These are phyloP conservation scores for Tylopilus sp. DNA, from an alignment of 1,284 basidiomycete genomes.

Conservation along the genomic window DNA sequence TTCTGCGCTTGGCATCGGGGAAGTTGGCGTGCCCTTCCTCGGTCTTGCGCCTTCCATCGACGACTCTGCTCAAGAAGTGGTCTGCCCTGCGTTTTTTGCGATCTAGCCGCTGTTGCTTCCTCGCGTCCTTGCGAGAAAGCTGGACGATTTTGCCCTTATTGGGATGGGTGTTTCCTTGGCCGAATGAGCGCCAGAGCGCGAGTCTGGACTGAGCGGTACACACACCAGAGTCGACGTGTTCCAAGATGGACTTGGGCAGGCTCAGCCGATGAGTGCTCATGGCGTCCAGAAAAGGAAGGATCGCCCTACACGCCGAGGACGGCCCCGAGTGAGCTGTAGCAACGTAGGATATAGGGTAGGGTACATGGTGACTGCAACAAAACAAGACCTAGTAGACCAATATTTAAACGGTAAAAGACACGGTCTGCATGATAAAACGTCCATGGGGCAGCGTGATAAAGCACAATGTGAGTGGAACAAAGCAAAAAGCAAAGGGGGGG, in stretches of 20 bases:
- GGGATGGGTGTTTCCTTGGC: constrained; percentile 5
- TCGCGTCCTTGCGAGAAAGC: constrained; percentile 55
- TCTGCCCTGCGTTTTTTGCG: constrained; percentile 59
- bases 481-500: not conserved
- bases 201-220: not conserved
- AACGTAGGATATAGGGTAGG: constrained; percentile 4
- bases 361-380: not conserved
- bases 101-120: constrained; percentile 57
- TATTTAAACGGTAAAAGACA: constrained; percentile 5
- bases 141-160: constrained; percentile 15
- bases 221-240: constrained; percentile 18
- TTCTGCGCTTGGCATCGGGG: constrained; percentile 45
- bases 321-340: too few relatives aligned
- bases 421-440: constrained; percentile 13
- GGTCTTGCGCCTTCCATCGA: constrained; percentile 31
- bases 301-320: too few relatives aligned
- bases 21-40: constrained; percentile 41
- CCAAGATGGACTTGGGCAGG: constrained; percentile 27
- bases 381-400: not conserved
- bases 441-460: constrained; percentile 10
- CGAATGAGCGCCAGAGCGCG: not conserved
- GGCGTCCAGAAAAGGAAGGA: constrained; percentile 16
- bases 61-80: constrained; percentile 41
- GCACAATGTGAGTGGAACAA: constrained; percentile 22
- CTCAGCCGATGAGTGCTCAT: constrained; percentile 15